These are phyloP conservation scores for Candida taoyuanica DNA, from an alignment of 805 yeast species.

Conservation along the genomic window DNA sequence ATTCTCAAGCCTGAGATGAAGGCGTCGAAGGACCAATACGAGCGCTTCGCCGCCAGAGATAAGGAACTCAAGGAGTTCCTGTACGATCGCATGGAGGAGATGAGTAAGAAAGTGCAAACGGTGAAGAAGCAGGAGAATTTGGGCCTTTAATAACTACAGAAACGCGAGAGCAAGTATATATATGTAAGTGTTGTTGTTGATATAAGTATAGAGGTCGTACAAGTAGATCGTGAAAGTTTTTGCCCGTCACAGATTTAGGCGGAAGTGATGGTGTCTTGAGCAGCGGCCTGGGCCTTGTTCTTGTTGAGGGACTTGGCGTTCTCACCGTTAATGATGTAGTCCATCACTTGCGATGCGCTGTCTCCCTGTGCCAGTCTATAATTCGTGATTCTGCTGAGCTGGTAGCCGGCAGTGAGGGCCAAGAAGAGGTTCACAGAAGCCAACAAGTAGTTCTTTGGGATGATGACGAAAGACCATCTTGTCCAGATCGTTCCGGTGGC, in stretches of 20 bases:
- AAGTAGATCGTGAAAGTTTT: too few species aligned
- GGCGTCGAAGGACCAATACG: conserved; percentile 12
- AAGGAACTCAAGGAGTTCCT: conserved; percentile 23
- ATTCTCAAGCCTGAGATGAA: conserved; percentile 18
- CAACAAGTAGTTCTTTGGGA: conserved; percentile 78
- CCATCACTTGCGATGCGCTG: conserved; percentile 46
- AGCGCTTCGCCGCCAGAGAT: conserved; percentile 21
- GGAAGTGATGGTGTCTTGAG: too few species aligned
- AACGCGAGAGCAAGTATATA: too few species aligned
- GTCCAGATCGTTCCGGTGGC: conserved; percentile 97
- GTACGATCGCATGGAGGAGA: conserved; percentile 17
- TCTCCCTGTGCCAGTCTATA: conserved; percentile 69
- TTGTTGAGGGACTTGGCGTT: not conserved
- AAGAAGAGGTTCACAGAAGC: conserved; percentile 94
- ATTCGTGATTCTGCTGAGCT: conserved; percentile 63
- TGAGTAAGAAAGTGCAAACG: conserved; percentile 15
- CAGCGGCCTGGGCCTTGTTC: conserved; percentile 2
- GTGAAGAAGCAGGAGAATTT: conserved; percentile 3
- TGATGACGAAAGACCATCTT: conserved; percentile 93
- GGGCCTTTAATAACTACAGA: conserved; percentile 1
- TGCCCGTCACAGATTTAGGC: too few species aligned
- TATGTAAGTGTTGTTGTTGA: too few species aligned
- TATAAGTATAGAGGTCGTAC: too few species aligned
- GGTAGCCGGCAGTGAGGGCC: conserved; percentile 85
- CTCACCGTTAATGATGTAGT: conserved; percentile 54